Conservation (phyloP, 257 asterid genomes). For the Lithospermum erythrorhizon region DNA sequence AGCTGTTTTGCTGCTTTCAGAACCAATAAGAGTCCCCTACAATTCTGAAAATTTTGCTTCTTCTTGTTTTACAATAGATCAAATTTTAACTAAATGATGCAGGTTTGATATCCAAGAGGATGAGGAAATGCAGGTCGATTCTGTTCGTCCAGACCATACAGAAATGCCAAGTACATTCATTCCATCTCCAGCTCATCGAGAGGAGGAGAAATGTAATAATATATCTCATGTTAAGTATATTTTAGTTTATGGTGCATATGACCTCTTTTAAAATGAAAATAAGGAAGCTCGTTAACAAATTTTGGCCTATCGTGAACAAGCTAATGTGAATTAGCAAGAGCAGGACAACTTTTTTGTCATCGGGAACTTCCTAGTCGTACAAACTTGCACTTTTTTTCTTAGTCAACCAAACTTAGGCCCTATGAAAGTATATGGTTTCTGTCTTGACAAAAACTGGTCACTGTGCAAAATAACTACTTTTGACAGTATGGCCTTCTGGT, state of each 20-base stretch:
- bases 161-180: conserved; percentile 41
- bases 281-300: conserved; percentile 13
- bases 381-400: too few species aligned
- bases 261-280: conserved; percentile 15
- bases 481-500: not conserved
- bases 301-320: not conserved
- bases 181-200: conserved; percentile 57
- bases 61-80: not conserved
- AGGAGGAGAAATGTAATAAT: not conserved
- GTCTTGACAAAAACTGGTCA: too few species aligned
- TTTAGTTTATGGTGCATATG: not conserved
- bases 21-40: not conserved
- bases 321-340: not conserved
- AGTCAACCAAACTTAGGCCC: too few species aligned
- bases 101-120: conserved; percentile 87
- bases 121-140: conserved; percentile 47
- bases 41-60: not conserved
- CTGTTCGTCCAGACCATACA: conserved; percentile 39
- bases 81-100: conserved; percentile 2
- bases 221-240: not conserved
- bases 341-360: not conserved
- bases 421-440: too few species aligned
- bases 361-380: not conserved
- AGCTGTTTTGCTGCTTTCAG: not conserved
- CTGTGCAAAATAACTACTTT: too few species aligned